Evolutionary conservation across 352 stramenopile genomes (phyloP).

Genomic region (Pythium aquatile): DNA sequence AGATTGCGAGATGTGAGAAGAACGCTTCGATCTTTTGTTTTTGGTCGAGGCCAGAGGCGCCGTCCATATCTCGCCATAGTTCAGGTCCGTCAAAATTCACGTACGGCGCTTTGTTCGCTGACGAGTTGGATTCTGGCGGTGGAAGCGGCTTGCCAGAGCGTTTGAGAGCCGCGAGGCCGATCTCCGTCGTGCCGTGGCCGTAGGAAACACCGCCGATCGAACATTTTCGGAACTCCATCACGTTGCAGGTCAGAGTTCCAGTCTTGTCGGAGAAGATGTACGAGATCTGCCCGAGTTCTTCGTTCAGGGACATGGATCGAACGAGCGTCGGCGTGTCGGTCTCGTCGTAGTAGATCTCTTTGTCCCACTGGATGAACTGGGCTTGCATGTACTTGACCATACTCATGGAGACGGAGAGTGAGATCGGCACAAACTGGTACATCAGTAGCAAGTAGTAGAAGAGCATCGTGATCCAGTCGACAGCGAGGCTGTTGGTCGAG

Average conservation of each 20-base stretch:
- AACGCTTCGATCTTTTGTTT: slow-evolving; percentile 70
- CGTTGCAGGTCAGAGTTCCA: slow-evolving; percentile 99
- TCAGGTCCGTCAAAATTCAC: slow-evolving; percentile 79
- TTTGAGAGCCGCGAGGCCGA: slow-evolving; percentile 67
- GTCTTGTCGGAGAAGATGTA: slow-evolving; percentile 99
- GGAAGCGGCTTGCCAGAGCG: slow-evolving; percentile 58
- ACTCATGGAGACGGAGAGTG: slow-evolving; percentile 96
- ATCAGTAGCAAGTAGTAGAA: slow-evolving; percentile 95
- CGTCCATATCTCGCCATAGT: slow-evolving; percentile 65
- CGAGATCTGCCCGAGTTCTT: slow-evolving; percentile 95
- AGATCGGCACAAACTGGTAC: slow-evolving; percentile 97
- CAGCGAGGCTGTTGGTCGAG: slow-evolving; percentile 31
- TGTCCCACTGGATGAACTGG: slow-evolving; percentile 93
- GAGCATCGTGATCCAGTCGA: slow-evolving; percentile 83
- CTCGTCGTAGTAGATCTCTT: slow-evolving; percentile 91
- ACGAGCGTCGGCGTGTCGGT: slow-evolving; percentile 89
- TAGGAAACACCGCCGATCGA: slow-evolving; percentile 90
- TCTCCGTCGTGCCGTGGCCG: slow-evolving; percentile 82
- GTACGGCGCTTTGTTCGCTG: slow-evolving; percentile 43
- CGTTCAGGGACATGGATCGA: slow-evolving; percentile 93
- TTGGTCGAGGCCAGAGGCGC: slow-evolving; percentile 44
- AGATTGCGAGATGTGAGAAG: slow-evolving; percentile 85
- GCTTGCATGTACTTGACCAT: slow-evolving; percentile 95
- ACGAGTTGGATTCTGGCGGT: slow-evolving; percentile 23
- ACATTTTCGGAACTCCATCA: slow-evolving; percentile 97